Evolutionary conservation across 192 early-diverging fungal genomes (phyloP).

Genomic region (Coemansia sp.): DNA sequence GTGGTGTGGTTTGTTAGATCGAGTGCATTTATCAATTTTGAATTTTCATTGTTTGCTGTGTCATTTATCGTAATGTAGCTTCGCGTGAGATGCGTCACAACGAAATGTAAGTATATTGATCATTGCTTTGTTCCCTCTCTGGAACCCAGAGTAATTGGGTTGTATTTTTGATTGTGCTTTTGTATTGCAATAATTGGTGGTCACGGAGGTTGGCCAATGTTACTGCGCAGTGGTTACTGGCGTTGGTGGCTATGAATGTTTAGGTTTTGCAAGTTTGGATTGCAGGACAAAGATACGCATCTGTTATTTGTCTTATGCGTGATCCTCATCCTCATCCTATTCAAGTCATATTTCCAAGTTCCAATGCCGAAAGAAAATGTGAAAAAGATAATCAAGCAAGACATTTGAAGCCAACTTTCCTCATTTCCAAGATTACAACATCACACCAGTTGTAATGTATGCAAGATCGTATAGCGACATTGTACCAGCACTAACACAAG

Average conservation of each 20-base stretch:
- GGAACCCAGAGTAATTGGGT: background rate
- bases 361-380: background rate
- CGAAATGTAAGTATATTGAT: constrained; percentile 39
- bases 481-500: constrained; percentile 8
- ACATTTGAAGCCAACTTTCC: background rate
- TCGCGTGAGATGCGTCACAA: constrained; percentile 51
- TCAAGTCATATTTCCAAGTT: background rate
- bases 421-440: background rate
- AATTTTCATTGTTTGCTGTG: constrained; percentile 1
- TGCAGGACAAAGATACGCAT: constrained; percentile 21
- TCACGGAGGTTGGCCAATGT: background rate
- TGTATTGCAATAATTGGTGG: background rate
- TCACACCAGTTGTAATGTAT: background rate
- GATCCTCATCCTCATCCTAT: background rate
- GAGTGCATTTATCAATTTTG: background rate
- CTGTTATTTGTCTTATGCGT: no score
- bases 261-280: constrained; percentile 46
- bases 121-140: background rate
- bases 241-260: background rate
- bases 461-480: background rate
- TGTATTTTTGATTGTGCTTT: background rate
- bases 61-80: constrained; percentile 19
- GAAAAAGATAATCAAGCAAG: background rate
- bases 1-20: no score
- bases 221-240: background rate